phyloP scores from a whole-genome alignment of 352 stramenopile species.

The Globisporangium iwayamae region DNA sequence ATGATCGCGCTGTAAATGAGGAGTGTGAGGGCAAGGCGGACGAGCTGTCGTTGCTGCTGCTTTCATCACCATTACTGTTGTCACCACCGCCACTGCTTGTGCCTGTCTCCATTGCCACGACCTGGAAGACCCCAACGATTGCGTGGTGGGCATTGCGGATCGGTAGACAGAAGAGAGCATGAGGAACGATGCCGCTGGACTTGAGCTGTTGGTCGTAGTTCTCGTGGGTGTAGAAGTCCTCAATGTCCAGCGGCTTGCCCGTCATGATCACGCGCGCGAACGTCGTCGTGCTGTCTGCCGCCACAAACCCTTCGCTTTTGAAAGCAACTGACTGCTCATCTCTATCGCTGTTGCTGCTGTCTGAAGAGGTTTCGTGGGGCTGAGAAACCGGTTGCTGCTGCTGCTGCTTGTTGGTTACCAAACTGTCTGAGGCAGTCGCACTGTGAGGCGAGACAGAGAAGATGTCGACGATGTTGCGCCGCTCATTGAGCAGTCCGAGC shows the following conservation, averaged over 20 bases:
- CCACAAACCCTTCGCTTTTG: slow-evolving; percentile 50
- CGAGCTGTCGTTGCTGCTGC: background rate
- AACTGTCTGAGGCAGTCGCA: background rate
- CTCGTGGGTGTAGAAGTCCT: slow-evolving; percentile 54
- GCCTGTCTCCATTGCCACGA: slow-evolving; percentile 22
- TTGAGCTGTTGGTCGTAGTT: slow-evolving; percentile 48
- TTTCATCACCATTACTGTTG: background rate
- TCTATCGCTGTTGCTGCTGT: background rate
- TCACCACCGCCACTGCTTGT: background rate
- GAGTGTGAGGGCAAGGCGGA: background rate
- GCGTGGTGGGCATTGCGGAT: slow-evolving; percentile 63
- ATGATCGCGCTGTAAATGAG: slow-evolving; percentile 12
- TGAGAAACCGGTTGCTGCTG: background rate
- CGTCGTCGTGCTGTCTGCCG: slow-evolving; percentile 53
- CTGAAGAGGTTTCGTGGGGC: background rate
- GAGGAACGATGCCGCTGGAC: slow-evolving; percentile 28
- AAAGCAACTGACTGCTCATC: slow-evolving; percentile 21
- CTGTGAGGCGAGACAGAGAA: slow-evolving; percentile 29
- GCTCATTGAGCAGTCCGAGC: slow-evolving; percentile 55
- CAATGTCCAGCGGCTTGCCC: slow-evolving; percentile 45
- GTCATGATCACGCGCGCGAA: slow-evolving; percentile 71
- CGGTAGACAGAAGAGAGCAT: slow-evolving; percentile 56
- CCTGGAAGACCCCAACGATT: slow-evolving; percentile 57
- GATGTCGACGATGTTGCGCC: slow-evolving; percentile 53
- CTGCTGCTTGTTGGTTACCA: background rate